Evolutionary conservation across 306 rosid species (phyloP).

Genomic region (Vicia villosa): DNA sequence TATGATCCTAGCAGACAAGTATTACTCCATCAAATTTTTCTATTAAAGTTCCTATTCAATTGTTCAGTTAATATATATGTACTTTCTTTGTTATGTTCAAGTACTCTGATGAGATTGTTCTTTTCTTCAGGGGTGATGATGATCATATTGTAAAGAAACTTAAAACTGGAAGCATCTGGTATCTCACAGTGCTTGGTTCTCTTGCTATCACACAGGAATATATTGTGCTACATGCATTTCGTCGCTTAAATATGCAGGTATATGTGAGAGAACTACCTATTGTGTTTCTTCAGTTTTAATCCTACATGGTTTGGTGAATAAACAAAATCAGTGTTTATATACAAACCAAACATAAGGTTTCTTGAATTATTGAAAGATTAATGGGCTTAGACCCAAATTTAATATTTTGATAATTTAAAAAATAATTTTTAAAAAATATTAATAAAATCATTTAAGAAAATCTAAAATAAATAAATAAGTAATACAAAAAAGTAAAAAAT

Average conservation of each 20-base stretch:
- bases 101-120: conserved; percentile 13
- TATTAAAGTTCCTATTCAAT: conserved; percentile 2
- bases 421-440: too few species aligned
- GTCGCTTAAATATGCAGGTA: conserved; percentile 93
- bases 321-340: too few species aligned
- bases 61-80: background rate
- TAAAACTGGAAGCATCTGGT: conserved; percentile 80
- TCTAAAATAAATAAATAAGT: too few species aligned
- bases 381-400: too few species aligned
- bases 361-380: too few species aligned
- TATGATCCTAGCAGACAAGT: conserved; percentile 69
- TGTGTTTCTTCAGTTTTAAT: too few species aligned
- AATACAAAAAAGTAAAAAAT: too few species aligned
- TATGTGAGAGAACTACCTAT: too few species aligned
- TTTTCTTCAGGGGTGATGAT: conserved; percentile 64
- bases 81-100: conserved; percentile 7
- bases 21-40: conserved; percentile 22
- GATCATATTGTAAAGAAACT: conserved; percentile 84
- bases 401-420: too few species aligned
- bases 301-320: too few species aligned
- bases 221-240: conserved; percentile 94
- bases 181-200: conserved; percentile 92
- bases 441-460: too few species aligned
- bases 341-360: too few species aligned
- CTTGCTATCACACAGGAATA: conserved; percentile 98